phyloP scores from a whole-genome alignment of 768 basidiomycete species.

The Leucosporidium creatinivorum region DNA sequence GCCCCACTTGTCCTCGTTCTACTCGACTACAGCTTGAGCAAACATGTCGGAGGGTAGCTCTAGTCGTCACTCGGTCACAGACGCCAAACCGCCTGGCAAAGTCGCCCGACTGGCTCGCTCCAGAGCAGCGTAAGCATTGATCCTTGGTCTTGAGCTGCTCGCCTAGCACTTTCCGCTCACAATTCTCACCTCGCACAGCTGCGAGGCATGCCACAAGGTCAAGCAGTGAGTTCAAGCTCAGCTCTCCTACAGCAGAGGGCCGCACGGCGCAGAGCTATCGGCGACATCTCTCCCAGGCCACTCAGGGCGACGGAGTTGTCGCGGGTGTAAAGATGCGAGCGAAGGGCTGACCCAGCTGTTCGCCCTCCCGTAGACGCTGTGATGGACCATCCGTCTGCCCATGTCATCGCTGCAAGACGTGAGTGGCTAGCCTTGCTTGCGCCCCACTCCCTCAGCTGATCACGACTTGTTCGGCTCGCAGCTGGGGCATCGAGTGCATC shows the following conservation, averaged over 20 bases:
- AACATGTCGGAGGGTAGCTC: too few species aligned
- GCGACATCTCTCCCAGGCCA: too few species aligned
- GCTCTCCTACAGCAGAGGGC: too few species aligned
- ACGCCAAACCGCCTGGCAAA: background rate
- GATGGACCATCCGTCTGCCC: slow-evolving; percentile 22
- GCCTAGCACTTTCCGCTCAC: background rate
- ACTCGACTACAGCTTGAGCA: too few species aligned
- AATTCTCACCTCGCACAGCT: background rate
- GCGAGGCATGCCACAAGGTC: slow-evolving; percentile 21
- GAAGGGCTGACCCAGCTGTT: too few species aligned
- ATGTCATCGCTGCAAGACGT: slow-evolving; percentile 29
- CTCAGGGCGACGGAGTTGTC: too few species aligned
- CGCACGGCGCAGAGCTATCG: too few species aligned
- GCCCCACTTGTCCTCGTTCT: too few species aligned
- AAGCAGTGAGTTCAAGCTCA: slow-evolving; percentile 21
- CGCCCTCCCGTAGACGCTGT: slow-evolving; percentile 15
- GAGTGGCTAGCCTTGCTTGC: background rate
- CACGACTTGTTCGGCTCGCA: background rate
- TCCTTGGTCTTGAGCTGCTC: too few species aligned
- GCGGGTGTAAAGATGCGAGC: too few species aligned
- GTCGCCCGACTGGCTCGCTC: background rate
- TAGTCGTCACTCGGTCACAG: too few species aligned
- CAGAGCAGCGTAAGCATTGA: background rate
- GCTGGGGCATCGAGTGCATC: slow-evolving; percentile 25
- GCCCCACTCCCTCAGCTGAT: background rate